These are phyloP conservation scores for Candida michaelii DNA, from an alignment of 805 yeast genomes.

Conservation along the genomic window DNA sequence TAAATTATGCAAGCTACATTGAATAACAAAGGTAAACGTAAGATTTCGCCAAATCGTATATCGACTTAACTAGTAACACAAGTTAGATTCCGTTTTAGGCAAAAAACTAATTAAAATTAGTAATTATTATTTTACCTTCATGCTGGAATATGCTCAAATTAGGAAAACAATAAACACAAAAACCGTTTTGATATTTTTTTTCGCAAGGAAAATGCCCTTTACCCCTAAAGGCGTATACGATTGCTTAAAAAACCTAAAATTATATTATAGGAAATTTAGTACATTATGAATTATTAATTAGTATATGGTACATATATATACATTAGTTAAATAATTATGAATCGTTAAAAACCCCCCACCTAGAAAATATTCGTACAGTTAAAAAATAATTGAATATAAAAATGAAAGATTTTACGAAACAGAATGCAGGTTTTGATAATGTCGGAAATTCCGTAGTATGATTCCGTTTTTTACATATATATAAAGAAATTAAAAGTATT, in stretches of 20 bases:
- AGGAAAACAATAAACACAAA: slow-evolving; percentile 5
- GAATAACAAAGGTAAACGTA: not conserved
- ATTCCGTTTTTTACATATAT: not conserved
- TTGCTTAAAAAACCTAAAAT: not conserved
- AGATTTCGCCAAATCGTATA: not conserved
- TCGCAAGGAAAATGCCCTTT: not conserved
- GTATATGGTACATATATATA: no score
- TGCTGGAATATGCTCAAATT: slow-evolving; percentile 1
- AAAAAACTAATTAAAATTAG: not conserved
- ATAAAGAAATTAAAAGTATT: not conserved
- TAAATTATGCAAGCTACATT: not conserved
- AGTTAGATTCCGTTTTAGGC: not conserved
- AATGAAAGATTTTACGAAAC: slow-evolving; percentile 1
- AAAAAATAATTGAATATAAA: no score
- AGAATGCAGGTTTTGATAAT: not conserved
- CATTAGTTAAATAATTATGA: no score
- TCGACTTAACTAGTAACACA: not conserved
- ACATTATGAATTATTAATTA: no score
- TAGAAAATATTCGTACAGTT: no score
- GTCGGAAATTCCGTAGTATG: slow-evolving; percentile 2
- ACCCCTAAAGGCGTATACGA: slow-evolving; percentile 1
- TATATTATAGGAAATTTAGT: no score
- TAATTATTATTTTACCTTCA: not conserved
- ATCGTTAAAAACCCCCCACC: no score
- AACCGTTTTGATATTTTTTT: slow-evolving; percentile 1